These are phyloP conservation scores for Sordariomycetes sp. DNA, from an alignment of 2,329 filamentous ascomycete species.

Conservation along the genomic window DNA sequence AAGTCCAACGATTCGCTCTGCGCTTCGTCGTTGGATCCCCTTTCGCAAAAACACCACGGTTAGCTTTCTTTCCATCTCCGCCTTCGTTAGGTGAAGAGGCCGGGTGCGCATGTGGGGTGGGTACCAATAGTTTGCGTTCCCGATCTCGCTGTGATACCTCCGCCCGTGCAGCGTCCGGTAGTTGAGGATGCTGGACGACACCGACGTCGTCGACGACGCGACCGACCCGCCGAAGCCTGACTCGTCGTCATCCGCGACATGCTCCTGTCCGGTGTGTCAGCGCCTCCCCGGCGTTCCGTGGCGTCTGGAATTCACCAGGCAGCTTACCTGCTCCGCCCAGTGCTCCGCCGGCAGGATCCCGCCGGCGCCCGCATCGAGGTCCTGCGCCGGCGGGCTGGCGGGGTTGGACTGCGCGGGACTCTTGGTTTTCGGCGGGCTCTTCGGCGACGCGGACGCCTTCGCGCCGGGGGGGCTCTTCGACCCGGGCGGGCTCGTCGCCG, in stretches of 20 bases:
- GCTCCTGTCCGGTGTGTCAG: no score
- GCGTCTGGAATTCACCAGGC: no score
- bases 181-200: constrained; percentile 18
- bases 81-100: no score
- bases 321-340: neutral
- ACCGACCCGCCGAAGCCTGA: neutral
- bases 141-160: constrained; percentile 11
- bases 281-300: no score
- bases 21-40: constrained; percentile 8
- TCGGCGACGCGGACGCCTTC: no score
- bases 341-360: neutral
- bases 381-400: neutral
- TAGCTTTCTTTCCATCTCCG: neutral
- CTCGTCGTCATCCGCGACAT: neutral
- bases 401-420: neutral
- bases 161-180: constrained; percentile 17
- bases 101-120: neutral
- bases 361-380: no score
- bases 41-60: neutral
- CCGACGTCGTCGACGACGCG: constrained; percentile 17
- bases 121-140: constrained; percentile 15
- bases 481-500: no score
- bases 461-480: no score
- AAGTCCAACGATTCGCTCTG: constrained; percentile 11
- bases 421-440: neutral